Evolutionary conservation across 148 eudicot genomes (phyloP), one percentile per base, ranked within the genome.

Genomic region (Diospyros lotus): DNA sequence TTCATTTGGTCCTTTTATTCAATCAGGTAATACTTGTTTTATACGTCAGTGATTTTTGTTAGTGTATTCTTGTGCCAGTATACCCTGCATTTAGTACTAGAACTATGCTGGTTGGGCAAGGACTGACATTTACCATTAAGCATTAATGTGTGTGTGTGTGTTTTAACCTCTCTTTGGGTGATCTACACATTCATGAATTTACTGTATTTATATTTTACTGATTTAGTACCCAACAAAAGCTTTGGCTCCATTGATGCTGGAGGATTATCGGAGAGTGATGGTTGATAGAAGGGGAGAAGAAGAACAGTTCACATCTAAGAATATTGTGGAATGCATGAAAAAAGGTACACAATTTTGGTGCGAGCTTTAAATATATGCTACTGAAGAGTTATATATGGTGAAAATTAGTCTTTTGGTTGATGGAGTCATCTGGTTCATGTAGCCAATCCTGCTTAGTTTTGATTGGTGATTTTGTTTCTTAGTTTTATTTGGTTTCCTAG

Each of bases 181-280:
- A 69, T 58, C 51, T 41, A 38, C 12, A 6, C 39, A 61, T 51
- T 71, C 64, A 64, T 64, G 74, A 55, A 71, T 39, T 53, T 46
- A 68, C 41, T 54, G 13, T n/a, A 52, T 28, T 28, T 58, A 15
- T 67, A 48, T 13, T 18, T 18, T 51, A 61, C 74, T 78, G 39
- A 58, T 79, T 45, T 83, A 90, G 97, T 88, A 89, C 87, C 98
- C 98, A 68, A 95, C 98, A 66, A 92, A 89, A 86, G 96, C 96
- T 63, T 77, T 95, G 86, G 94, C 87, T 76, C 97, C 98, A 17
- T 58, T 89, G 28, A 92, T 90, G 93, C 78, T 95, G 85, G 96
- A 95, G 82, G 98, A 95, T 80, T 89, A 89, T 75, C 83, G 94
- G 39, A 90, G 86, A 84, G 92, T 87, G 81, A 90, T 92, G 98